Percentiles rank a stretch among this genome's conserved stretches.
phyloP scores from a whole-genome alignment of 169 alveolate genomes.

The Plasmodium vivax region DNA sequence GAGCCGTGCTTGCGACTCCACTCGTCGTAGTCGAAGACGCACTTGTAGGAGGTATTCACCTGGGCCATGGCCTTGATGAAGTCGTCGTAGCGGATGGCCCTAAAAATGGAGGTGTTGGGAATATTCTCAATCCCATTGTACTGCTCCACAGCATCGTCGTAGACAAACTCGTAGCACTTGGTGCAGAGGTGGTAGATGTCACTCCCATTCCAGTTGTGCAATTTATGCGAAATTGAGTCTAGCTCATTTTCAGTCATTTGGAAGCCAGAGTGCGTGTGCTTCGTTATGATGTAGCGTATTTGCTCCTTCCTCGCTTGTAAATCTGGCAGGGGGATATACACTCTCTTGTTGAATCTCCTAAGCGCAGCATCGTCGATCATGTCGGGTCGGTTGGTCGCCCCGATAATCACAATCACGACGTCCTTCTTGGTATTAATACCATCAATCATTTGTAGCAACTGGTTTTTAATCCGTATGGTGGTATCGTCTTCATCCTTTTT shows the following conservation, averaged over 20 bases:
- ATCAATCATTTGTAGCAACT: constrained; percentile 93
- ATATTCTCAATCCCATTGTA: constrained; percentile 88
- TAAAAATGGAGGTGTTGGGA: constrained; percentile 85
- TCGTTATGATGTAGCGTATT: constrained; percentile 85
- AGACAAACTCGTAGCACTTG: constrained; percentile 90
- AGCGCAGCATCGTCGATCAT: constrained; percentile 96
- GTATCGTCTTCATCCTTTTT: constrained; percentile 92
- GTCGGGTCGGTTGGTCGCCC: constrained; percentile 96
- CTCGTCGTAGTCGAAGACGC: constrained; percentile 58
- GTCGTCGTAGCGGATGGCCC: constrained; percentile 87
- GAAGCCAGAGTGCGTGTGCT: constrained; percentile 83
- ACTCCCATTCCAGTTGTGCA: constrained; percentile 91
- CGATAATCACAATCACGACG: constrained; percentile 88
- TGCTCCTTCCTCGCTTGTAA: constrained; percentile 87
- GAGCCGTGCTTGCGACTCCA: constrained; percentile 71
- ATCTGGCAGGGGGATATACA: constrained; percentile 94
- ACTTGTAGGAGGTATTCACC: constrained; percentile 84
- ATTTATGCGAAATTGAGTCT: constrained; percentile 76
- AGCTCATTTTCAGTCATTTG: constrained; percentile 86
- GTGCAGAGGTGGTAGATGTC: constrained; percentile 87
- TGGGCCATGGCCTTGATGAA: constrained; percentile 84
- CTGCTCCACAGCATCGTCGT: constrained; percentile 88
- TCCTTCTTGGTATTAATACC: constrained; percentile 91
- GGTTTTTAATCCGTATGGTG: constrained; percentile 93
- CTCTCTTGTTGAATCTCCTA: constrained; percentile 92